Percentiles rank a stretch among this genome's conserved stretches.
Conservation (phyloP, 441 rosid genomes). For the Erodium texanum region DNA sequence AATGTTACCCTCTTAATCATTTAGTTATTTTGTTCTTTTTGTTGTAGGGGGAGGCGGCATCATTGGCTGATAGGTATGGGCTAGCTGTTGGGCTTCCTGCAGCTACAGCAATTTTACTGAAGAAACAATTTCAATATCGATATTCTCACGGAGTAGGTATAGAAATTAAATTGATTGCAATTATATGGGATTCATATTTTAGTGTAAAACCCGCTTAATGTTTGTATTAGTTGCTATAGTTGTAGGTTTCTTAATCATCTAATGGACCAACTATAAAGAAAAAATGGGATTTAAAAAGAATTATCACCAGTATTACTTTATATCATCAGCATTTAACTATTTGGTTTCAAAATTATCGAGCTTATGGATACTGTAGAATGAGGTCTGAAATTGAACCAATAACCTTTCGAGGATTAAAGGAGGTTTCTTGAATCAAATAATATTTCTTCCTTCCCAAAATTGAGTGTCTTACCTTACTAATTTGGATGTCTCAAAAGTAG, state of each 20-base stretch:
- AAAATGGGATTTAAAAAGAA: neutral
- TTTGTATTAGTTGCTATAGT: no score
- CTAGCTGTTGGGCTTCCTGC: constrained; percentile 65
- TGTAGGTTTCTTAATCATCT: neutral
- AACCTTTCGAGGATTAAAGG: no score
- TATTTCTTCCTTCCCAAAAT: no score
- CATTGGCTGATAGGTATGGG: constrained; percentile 73
- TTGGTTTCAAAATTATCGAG: neutral
- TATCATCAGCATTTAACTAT: neutral
- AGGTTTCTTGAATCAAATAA: no score
- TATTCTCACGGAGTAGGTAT: constrained; percentile 85
- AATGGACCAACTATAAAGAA: no score
- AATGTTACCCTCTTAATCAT: constrained; percentile 9
- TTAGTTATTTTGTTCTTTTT: constrained; percentile 8
- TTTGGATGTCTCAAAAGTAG: no score
- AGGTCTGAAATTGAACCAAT: no score
- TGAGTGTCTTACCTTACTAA: no score
- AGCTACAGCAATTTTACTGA: constrained; percentile 61
- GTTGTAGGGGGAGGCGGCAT: constrained; percentile 82
- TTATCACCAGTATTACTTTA: neutral
- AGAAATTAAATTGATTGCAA: neutral
- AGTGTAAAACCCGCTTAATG: no score
- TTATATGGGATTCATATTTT: neutral
- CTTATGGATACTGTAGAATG: neutral
- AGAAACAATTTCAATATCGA: constrained; percentile 67